Percentiles rank a stretch among this genome's conserved stretches.
Conservation (phyloP, 768 basidiomycete species). For the Lentinus brumalis region DNA sequence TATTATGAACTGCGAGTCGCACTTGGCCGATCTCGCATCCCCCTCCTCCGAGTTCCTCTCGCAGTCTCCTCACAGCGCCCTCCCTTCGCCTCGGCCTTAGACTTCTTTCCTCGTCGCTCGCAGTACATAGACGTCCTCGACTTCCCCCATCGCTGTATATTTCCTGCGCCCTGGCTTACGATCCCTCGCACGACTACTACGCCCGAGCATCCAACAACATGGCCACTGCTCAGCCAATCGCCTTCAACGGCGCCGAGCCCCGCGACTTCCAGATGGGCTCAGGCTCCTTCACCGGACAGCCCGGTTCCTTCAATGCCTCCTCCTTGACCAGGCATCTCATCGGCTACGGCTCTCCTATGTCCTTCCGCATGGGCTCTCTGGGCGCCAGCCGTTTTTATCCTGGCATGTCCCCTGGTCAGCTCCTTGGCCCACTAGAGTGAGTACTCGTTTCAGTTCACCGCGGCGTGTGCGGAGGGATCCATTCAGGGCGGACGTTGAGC, state of each 20-base stretch:
- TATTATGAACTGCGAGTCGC: not conserved
- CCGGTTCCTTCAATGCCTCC: constrained; percentile 60
- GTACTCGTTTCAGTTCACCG: constrained; percentile 29
- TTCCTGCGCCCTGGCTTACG: not conserved
- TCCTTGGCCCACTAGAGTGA: constrained; percentile 67
- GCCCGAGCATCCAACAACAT: constrained; percentile 23
- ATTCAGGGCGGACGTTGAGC: too few relatives aligned
- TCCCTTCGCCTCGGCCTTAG: not conserved
- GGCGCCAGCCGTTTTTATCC: constrained; percentile 62
- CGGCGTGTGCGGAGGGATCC: not conserved
- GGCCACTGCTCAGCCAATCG: constrained; percentile 48
- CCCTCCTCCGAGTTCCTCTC: not conserved
- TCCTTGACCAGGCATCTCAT: constrained; percentile 70
- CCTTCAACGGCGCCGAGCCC: constrained; percentile 32
- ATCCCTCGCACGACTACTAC: not conserved
- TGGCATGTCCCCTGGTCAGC: constrained; percentile 62
- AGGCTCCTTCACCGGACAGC: constrained; percentile 51
- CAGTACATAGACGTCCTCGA: not conserved
- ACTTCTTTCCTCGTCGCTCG: not conserved
- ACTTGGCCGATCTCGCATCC: not conserved
- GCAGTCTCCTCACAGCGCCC: not conserved
- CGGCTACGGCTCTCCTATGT: constrained; percentile 69
- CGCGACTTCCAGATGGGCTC: constrained; percentile 40
- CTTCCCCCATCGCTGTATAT: not conserved
- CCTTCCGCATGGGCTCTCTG: constrained; percentile 66